Evolutionary conservation across 1,284 basidiomycete species (phyloP), one percentile per base, ranked within the genome.

Genomic region (Exobasidium cylindrosporum): DNA sequence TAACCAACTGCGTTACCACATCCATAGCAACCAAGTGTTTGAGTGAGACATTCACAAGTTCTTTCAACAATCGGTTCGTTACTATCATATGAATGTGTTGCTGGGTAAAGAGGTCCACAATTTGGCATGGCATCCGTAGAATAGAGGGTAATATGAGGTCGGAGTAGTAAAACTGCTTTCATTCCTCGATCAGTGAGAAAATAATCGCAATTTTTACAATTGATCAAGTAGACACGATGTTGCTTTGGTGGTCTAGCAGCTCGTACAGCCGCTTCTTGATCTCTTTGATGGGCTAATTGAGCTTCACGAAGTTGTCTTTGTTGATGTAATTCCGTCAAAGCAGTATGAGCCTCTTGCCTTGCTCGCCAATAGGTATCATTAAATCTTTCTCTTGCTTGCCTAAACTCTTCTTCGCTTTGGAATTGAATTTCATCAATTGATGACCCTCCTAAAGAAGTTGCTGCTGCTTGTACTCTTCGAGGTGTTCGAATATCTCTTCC

Each of bases 131-230:
- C 88, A 76, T 92, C 91, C 54, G 89, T 90, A 14, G 88, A 90
- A 80, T 87, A 93, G 50, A 92, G 85, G 23, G 89, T 86, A 66
- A 92, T 88, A 65, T 88, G 87, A 2, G 90, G 90, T 66, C 87
- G 86, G 64, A 92, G 84, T 30, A 92, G 83, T 17, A 92, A 84
- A 43, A 92, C 89, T 49, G 90, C 90, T 84, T 89, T 89, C 90
- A 92, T 91, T 54, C 87, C 90, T 21, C 90, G 85, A 78, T 92
- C 90, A 21, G 89, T 89, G 53, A 91, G 80, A 77, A 92, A 91
- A 50, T 83, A 85, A 35, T 84, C 83, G 77, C 90, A 92, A 21
- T 85, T 83, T 68, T 84, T 86, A 81, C 90, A 92, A 77, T 89
- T 87, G 59, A 92, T 81, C 31, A 89, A 85, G 85, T 89, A 91